Conservation (phyloP, 306 rosid species). For the Malus orientalis region DNA sequence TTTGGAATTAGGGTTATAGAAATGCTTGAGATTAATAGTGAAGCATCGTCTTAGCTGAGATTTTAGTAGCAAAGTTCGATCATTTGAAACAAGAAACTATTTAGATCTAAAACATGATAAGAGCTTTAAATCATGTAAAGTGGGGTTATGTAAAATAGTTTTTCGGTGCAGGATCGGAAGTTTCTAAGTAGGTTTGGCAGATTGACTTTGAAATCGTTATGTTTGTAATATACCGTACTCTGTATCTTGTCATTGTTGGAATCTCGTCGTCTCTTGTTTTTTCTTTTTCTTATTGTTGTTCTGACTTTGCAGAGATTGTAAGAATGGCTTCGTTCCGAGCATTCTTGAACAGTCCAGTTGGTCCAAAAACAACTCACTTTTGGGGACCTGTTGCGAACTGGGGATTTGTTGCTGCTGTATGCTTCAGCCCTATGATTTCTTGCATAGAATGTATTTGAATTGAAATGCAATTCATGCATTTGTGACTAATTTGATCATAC, state of each 20-base stretch:
- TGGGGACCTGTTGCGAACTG: constrained; percentile 99
- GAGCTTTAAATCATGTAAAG: neutral
- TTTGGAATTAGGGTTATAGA: neutral
- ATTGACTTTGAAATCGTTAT: neutral
- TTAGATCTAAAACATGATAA: neutral
- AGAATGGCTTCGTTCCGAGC: constrained; percentile 75
- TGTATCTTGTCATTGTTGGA: neutral
- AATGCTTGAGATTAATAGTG: neutral
- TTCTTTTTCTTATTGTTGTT: neutral
- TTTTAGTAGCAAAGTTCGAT: neutral
- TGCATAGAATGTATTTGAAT: neutral
- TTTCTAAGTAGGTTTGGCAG: neutral
- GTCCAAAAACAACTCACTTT: constrained; percentile 93
- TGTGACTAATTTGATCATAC: neutral
- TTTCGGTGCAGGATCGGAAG: neutral
- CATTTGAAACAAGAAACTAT: neutral
- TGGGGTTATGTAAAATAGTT: neutral
- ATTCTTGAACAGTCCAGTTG: constrained; percentile 82
- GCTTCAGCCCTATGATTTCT: constrained; percentile 20
- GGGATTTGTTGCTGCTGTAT: constrained; percentile 94
- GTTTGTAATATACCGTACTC: neutral
- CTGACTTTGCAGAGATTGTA: neutral
- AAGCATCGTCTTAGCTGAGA: neutral
- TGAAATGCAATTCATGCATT: neutral
- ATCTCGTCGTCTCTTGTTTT: no score